Percentiles rank a stretch among this genome's conserved stretches.
Evolutionary conservation across 768 basidiomycete species (phyloP).

Genomic region (Cyclocybe aegerita): DNA sequence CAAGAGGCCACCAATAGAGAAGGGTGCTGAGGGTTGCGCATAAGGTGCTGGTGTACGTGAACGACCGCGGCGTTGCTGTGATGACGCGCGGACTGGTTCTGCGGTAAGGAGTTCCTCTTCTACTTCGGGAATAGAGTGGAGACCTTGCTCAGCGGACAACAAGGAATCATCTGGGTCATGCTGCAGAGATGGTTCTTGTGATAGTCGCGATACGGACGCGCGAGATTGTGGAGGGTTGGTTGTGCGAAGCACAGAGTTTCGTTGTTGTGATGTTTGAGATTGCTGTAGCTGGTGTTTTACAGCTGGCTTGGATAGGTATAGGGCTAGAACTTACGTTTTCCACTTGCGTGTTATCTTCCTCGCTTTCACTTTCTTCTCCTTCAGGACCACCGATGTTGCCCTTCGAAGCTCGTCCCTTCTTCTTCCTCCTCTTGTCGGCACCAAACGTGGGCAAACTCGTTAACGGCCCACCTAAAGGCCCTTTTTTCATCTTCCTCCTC

Average conservation of each 20-base stretch:
- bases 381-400: slow-evolving; percentile 42
- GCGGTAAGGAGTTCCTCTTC: slow-evolving; percentile 44
- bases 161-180: slow-evolving; percentile 35
- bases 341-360: slow-evolving; percentile 36
- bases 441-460: slow-evolving; percentile 67
- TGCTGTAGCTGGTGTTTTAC: slow-evolving; percentile 21
- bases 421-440: slow-evolving; percentile 65
- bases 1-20: slow-evolving; percentile 43
- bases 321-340: slow-evolving; percentile 29
- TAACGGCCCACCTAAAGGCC: slow-evolving; percentile 52
- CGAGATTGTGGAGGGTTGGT: slow-evolving; percentile 32
- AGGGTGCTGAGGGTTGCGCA: slow-evolving; percentile 19
- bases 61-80: slow-evolving; percentile 21
- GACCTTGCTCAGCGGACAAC: slow-evolving; percentile 47
- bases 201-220: slow-evolving; percentile 33
- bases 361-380: slow-evolving; percentile 52
- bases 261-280: slow-evolving; percentile 34
- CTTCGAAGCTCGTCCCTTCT: slow-evolving; percentile 44
- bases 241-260: slow-evolving; percentile 27
- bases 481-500: slow-evolving; percentile 56
- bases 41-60: slow-evolving; percentile 32
- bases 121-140: slow-evolving; percentile 64
- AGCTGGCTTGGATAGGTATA: slow-evolving; percentile 2
- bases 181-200: slow-evolving; percentile 39
- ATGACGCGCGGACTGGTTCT: slow-evolving; percentile 15